Evolutionary conservation across 1,139 yeast genomes (phyloP).

Genomic region (Chernovozyma aurita): DNA sequence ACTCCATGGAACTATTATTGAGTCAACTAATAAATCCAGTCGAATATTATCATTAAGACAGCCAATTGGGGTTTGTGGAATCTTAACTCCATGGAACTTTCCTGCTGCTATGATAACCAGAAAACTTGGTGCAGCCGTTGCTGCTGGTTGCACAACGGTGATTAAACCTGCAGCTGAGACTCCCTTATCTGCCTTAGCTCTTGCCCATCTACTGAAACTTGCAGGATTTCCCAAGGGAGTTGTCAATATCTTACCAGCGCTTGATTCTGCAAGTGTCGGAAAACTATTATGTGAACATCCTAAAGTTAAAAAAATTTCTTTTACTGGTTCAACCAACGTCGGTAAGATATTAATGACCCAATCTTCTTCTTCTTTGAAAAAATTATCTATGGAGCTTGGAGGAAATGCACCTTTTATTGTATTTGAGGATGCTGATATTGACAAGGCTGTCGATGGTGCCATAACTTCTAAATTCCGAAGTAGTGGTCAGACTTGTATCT

Average conservation of each 20-base stretch:
- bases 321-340: slow-evolving; percentile 57
- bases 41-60: slow-evolving; percentile 67
- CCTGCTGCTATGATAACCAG: slow-evolving; percentile 94
- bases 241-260: slow-evolving; percentile 62
- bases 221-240: slow-evolving; percentile 91
- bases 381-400: slow-evolving; percentile 48
- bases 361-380: slow-evolving; percentile 42
- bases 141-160: slow-evolving; percentile 90
- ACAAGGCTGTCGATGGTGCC: slow-evolving; percentile 44
- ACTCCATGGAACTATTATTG: slow-evolving; percentile 66
- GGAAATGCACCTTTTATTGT: slow-evolving; percentile 51
- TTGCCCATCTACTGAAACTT: slow-evolving; percentile 64
- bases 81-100: slow-evolving; percentile 94
- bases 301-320: slow-evolving; percentile 44
- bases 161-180: slow-evolving; percentile 90
- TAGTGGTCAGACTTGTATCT: slow-evolving; percentile 90
- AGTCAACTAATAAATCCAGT: slow-evolving; percentile 52
- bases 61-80: slow-evolving; percentile 88
- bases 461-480: slow-evolving; percentile 57
- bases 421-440: slow-evolving; percentile 46
- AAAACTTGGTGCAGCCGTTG: slow-evolving; percentile 86
- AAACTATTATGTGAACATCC: slow-evolving; percentile 46
- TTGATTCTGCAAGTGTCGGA: slow-evolving; percentile 61
- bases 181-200: slow-evolving; percentile 79
- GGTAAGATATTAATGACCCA: slow-evolving; percentile 50